Percentiles rank a stretch among this genome's conserved stretches.
phyloP scores from a whole-genome alignment of 352 stramenopile genomes.

The Albugo laibachii region DNA sequence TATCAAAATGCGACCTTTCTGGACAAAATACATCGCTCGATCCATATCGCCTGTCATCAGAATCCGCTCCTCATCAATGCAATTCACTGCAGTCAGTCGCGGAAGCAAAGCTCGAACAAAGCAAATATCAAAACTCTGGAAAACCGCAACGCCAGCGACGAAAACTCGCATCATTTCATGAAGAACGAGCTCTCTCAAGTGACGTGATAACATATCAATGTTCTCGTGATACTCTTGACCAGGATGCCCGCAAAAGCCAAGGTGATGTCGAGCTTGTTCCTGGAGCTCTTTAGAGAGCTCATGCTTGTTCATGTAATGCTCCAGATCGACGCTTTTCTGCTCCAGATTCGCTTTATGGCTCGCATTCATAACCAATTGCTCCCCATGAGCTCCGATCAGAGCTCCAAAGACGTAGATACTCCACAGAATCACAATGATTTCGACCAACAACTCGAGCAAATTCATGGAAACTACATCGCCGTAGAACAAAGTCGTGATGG shows the following conservation, averaged over 20 bases:
- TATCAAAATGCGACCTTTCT: slow-evolving; percentile 29
- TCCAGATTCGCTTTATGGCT: slow-evolving; percentile 31
- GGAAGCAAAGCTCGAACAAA: slow-evolving; percentile 38
- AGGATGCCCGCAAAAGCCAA: slow-evolving; percentile 27
- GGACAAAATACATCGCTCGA: slow-evolving; percentile 64
- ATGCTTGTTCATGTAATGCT: slow-evolving; percentile 53
- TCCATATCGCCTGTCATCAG: slow-evolving; percentile 57
- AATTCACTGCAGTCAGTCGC: slow-evolving; percentile 36
- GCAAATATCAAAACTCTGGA: slow-evolving; percentile 27
- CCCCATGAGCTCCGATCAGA: slow-evolving; percentile 31
- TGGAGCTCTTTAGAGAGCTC: slow-evolving; percentile 40
- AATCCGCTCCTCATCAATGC: slow-evolving; percentile 38
- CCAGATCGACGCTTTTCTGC: slow-evolving; percentile 34
- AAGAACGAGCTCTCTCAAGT: slow-evolving; percentile 38
- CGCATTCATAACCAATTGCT: slow-evolving; percentile 24
- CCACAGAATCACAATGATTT: slow-evolving; percentile 30
- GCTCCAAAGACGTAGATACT: slow-evolving; percentile 59
- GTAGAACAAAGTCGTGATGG: slow-evolving; percentile 52
- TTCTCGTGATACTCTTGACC: slow-evolving; percentile 33
- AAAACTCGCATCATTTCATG: slow-evolving; percentile 27
- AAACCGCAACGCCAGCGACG: slow-evolving; percentile 23
- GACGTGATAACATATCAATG: slow-evolving; percentile 21
- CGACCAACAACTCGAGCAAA: slow-evolving; percentile 25
- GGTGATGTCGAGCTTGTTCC: slow-evolving; percentile 43
- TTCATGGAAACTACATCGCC: slow-evolving; percentile 54